A percentile compares a stretch with the other conserved stretches of the same genome.
These are phyloP conservation scores for Carex arenaria DNA, from an alignment of 202 grass and related monocot species.

Conservation along the genomic window DNA sequence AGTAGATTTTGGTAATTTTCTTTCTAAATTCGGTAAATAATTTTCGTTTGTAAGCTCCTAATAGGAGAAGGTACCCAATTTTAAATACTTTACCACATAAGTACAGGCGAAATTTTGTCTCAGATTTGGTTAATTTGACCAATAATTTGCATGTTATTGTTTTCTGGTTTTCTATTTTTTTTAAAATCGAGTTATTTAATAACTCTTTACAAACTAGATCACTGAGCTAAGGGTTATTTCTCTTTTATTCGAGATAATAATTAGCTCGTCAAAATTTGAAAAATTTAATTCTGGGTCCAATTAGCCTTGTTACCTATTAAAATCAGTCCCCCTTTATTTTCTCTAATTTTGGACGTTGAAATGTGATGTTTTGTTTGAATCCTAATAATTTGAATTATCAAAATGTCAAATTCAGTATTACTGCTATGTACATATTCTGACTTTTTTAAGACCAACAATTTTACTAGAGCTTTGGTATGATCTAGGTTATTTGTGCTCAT, in stretches of 20 bases:
- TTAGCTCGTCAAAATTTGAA: background rate
- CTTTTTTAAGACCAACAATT: background rate
- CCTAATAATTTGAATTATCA: background rate
- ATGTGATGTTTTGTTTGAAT: conserved; percentile 1
- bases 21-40: background rate
- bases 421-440: background rate
- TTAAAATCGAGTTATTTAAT: background rate
- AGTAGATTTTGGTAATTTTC: conserved; percentile 6
- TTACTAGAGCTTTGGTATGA: background rate
- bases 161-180: background rate
- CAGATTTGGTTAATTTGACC: conserved; percentile 6
- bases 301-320: background rate
- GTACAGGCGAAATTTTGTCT: background rate
- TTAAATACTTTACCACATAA: background rate
- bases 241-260: background rate
- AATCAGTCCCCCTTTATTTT: too few species aligned
- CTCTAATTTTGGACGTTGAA: background rate
- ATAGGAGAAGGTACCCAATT: background rate
- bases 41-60: background rate
- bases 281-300: background rate
- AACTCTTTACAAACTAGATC: conserved; percentile 3
- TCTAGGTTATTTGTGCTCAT: background rate
- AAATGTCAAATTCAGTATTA: background rate
- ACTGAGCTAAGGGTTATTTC: background rate
- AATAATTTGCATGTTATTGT: background rate